Conservation (phyloP, 1,284 basidiomycete species). For the Microbotryum saponariae region DNA sequence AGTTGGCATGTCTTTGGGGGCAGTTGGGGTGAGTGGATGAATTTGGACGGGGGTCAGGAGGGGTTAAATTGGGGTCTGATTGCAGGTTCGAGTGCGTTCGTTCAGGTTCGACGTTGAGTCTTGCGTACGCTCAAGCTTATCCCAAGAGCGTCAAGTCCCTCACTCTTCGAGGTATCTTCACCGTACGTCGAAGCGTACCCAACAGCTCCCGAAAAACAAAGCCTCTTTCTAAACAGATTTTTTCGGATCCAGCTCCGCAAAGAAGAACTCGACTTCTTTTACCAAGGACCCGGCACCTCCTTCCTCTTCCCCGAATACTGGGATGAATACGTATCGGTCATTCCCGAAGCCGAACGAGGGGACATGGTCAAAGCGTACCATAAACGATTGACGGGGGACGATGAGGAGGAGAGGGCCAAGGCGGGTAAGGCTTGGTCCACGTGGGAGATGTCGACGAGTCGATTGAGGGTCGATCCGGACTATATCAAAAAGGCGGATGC, state of each 20-base stretch:
- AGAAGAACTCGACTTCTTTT: slow-evolving; percentile 82
- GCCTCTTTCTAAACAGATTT: no score
- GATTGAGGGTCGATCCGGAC: slow-evolving; percentile 60
- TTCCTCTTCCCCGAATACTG: slow-evolving; percentile 70
- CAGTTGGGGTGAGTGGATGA: slow-evolving; percentile 56
- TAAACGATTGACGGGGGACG: slow-evolving; percentile 65
- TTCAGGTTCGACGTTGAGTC: slow-evolving; percentile 79
- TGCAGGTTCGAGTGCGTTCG: slow-evolving; percentile 6
- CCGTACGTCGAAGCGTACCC: slow-evolving; percentile 51
- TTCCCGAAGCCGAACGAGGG: slow-evolving; percentile 66
- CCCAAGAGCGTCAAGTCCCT: slow-evolving; percentile 72
- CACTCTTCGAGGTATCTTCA: slow-evolving; percentile 85
- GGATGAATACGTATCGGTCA: slow-evolving; percentile 71
- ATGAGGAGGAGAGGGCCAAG: slow-evolving; percentile 56
- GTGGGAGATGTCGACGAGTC: slow-evolving; percentile 85
- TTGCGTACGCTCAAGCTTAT: slow-evolving; percentile 80
- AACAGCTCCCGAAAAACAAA: background rate
- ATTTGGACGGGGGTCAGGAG: no score
- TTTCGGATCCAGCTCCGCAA: slow-evolving; percentile 15
- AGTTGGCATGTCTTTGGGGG: slow-evolving; percentile 91
- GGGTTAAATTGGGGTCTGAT: background rate
- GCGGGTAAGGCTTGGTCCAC: slow-evolving; percentile 82
- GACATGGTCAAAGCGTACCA: slow-evolving; percentile 81
- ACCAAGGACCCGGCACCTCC: slow-evolving; percentile 47
- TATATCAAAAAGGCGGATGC: slow-evolving; percentile 62